Conservation (phyloP, 768 basidiomycete species). For the Trametes punicea region DNA sequence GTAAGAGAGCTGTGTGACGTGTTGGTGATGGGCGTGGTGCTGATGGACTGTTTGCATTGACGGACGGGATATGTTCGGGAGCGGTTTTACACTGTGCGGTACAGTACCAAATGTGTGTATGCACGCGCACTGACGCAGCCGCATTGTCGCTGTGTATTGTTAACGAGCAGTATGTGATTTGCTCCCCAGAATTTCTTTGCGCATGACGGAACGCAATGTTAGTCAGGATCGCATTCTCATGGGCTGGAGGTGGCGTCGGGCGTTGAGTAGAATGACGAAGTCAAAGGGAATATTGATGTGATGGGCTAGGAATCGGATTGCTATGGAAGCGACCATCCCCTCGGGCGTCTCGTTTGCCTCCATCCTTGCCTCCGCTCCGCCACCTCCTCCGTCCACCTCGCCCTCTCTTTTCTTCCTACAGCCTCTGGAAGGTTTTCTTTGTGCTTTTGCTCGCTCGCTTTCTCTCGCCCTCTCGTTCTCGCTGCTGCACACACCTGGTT, state of each 20-base stretch:
- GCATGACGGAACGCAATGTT: no score
- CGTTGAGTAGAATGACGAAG: not conserved
- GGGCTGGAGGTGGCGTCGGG: no score
- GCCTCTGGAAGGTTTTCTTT: constrained; percentile 35
- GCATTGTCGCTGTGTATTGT: no score
- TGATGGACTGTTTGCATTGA: no score
- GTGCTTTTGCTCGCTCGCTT: constrained; percentile 18
- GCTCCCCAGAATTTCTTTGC: no score
- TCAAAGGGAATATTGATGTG: not conserved
- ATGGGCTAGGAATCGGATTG: constrained; percentile 4
- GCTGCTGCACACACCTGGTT: constrained; percentile 17
- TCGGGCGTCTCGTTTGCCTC: not conserved
- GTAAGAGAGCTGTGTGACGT: no score
- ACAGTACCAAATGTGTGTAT: no score
- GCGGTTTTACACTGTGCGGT: no score
- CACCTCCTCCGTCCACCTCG: constrained; percentile 10
- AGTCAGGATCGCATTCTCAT: no score
- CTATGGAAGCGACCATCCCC: constrained; percentile 5
- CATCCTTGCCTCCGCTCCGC: constrained; percentile 6
- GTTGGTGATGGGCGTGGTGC: not conserved
- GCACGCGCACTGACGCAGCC: no score
- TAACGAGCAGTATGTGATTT: no score
- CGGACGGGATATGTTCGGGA: no score
- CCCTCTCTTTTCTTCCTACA: constrained; percentile 16
- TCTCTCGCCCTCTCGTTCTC: constrained; percentile 16